Evolutionary conservation across 768 basidiomycete genomes (phyloP).

Genomic region (Infundibulicybe gibba): DNA sequence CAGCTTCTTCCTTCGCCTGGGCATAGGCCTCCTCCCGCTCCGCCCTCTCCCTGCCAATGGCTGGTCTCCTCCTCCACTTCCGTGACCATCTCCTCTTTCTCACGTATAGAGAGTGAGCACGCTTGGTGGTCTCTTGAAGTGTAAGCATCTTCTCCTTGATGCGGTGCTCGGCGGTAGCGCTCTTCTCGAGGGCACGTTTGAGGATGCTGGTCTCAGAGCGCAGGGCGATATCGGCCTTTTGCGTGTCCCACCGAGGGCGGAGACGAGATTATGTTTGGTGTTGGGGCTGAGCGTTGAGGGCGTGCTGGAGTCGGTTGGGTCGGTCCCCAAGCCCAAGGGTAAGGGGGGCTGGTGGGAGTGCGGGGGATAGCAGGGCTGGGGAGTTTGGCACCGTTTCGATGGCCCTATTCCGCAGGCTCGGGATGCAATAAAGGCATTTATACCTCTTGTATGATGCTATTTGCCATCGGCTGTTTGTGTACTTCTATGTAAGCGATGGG

Average conservation of each 20-base stretch:
- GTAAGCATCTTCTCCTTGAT: constrained; percentile 84
- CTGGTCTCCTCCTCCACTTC: constrained; percentile 43
- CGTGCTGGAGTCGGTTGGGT: constrained; percentile 59
- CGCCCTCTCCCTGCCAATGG: constrained; percentile 29
- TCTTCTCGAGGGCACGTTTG: constrained; percentile 81
- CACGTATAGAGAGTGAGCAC: constrained; percentile 56
- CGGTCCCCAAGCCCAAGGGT: constrained; percentile 73
- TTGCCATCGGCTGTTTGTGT: too few species aligned
- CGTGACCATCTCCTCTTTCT: constrained; percentile 39
- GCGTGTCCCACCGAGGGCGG: constrained; percentile 71
- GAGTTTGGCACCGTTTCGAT: too few species aligned
- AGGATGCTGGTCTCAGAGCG: constrained; percentile 82
- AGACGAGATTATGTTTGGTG: constrained; percentile 65
- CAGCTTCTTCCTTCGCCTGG: constrained; percentile 46
- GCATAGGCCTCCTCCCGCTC: constrained; percentile 39
- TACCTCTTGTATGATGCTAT: too few species aligned
- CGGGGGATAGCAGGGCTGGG: constrained; percentile 26
- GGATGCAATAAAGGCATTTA: too few species aligned
- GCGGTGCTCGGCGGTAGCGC: constrained; percentile 69
- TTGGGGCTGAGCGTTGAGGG: constrained; percentile 60
- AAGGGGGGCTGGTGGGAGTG: constrained; percentile 20
- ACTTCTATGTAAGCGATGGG: too few species aligned
- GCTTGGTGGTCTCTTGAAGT: constrained; percentile 84
- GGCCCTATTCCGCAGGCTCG: too few species aligned
- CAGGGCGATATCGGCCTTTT: constrained; percentile 78